Evolutionary conservation across 176 grass and related monocot species (phyloP), one percentile per base, ranked within the genome.

Genomic region (Ensete ventricosum): DNA sequence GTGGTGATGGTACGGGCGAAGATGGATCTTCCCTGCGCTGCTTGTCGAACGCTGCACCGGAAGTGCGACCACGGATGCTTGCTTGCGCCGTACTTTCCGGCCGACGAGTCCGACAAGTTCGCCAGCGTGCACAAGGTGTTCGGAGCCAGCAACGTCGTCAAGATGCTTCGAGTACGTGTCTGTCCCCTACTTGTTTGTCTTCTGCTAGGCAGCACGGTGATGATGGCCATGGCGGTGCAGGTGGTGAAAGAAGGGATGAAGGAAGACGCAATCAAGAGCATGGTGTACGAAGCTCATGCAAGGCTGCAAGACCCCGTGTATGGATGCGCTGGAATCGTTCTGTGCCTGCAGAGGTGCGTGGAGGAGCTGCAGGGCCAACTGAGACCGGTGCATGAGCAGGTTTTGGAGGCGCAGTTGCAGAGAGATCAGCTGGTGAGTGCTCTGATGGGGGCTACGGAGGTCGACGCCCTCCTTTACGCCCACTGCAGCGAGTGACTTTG

Each of bases 101-200:
- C 78, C 20, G 78, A 81, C 24, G 77, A 80, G 64, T 72, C 83
- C 22, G 54, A 85, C 57, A 85, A 85, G 72, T 85, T 85, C 54
- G 64, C 72, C 13, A 85, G 62, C 0, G 83, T 85, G 22, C 83
- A 85, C 52, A 85, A 77, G 79, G 83, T 85, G 64, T 85, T 85
- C 55, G 83, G 83, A 54, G 83, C 83, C 52, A 85, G 83, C 29
- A 85, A 77, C 81, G 78, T 85, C 24, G 53, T 81, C 78, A 85
- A 85, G 64, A 85, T 85, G 78, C 78, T 85, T 50, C 83, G 81
- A 55, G 83, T 85, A 52, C 80, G 71, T 53, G 10, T 14, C 17
- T 21, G 19, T 16, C 17, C 64, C 34, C 50, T 52, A 14, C 52
- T 16, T 67, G 9, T 67, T 67, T 14, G 7, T 54, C 25, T 43